A percentile compares a stretch with the other conserved stretches of the same genome.
Conservation (phyloP, 2,329 filamentous ascomycete species). For the Lecanicillium sp. region DNA sequence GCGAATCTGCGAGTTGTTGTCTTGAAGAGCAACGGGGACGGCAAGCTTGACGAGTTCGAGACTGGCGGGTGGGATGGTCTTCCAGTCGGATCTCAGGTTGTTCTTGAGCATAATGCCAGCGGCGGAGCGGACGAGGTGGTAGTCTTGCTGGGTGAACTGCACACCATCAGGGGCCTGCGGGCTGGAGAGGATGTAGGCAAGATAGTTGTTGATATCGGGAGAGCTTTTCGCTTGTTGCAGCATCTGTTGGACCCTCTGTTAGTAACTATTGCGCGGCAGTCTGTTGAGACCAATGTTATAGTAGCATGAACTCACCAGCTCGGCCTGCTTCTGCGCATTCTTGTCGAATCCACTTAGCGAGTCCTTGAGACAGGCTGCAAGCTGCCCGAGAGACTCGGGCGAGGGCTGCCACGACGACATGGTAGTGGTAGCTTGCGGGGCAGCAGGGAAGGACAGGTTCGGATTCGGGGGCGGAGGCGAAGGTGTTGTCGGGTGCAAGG, state of each 20-base stretch:
- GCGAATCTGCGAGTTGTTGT: constrained; percentile 74
- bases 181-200: constrained; percentile 82
- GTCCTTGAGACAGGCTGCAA: constrained; percentile 83
- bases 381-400: constrained; percentile 78
- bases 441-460: not conserved
- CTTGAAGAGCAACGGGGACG: constrained; percentile 71
- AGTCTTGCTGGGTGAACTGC: constrained; percentile 50
- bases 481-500: too few species aligned
- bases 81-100: constrained; percentile 70
- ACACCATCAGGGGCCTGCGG: constrained; percentile 53
- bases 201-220: constrained; percentile 95
- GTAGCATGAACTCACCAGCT: constrained; percentile 68
- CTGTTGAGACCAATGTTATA: too few species aligned
- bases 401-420: constrained; percentile 94
- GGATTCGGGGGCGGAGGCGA: too few species aligned
- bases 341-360: constrained; percentile 81
- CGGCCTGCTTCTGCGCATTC: constrained; percentile 78
- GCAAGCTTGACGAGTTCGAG: constrained; percentile 72
- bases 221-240: constrained; percentile 80
- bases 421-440: constrained; percentile 16
- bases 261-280: too few species aligned
- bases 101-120: constrained; percentile 96
- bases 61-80: constrained; percentile 65
- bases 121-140: constrained; percentile 73
- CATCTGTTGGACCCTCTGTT: constrained; percentile 67